Evolutionary conservation across 139 green algal genomes (phyloP), one percentile per base, ranked within the genome.

Genomic region (Tetraselmis striata): DNA sequence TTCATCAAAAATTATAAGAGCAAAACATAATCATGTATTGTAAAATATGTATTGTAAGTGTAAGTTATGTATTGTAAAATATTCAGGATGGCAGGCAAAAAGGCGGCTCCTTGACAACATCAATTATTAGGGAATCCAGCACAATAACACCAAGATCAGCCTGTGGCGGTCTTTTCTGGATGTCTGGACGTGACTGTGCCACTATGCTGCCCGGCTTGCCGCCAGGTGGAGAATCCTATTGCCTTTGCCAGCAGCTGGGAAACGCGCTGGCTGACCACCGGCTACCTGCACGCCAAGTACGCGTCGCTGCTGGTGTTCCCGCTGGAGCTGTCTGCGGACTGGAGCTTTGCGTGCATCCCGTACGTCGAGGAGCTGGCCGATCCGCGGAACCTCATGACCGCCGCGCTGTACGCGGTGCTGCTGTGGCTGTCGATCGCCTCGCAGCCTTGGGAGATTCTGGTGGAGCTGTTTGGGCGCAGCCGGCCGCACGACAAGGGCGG

Each of bases 191-290:
- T n/a, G n/a, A n/a, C n/a, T n/a, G n/a, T n/a, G n/a, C n/a, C n/a
- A n/a, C n/a, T n/a, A n/a, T n/a, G n/a, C n/a, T n/a, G n/a, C n/a
- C n/a, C n/a, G n/a, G n/a, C n/a, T n/a, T 77, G 26, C 67, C 25
- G 32, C 76, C 88, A 94, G 90, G 92, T 95, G 29, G 93, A 96
- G 85, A 96, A 96, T 83, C 93, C 93, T 5, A 92, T 96, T 23
- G 79, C 93, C n/a, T 97, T 96, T 82, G 78, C 85, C 0, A 0
- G 31, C 5, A 82, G 67, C 22, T 24, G 32, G 23, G 31, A 83
- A 0, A 86, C 83, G 2, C 82, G 89, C 1, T 27, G 83, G 25
- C 83, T 95, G 23, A 88, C 83, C 75, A 92, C 86, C 0, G 84
- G 78, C 27, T 85, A 93, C 84, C 86, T 95, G 30, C 93, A 97